Conservation (phyloP, 2,329 filamentous ascomycete genomes). For the Pseudogymnoascus sp. region DNA sequence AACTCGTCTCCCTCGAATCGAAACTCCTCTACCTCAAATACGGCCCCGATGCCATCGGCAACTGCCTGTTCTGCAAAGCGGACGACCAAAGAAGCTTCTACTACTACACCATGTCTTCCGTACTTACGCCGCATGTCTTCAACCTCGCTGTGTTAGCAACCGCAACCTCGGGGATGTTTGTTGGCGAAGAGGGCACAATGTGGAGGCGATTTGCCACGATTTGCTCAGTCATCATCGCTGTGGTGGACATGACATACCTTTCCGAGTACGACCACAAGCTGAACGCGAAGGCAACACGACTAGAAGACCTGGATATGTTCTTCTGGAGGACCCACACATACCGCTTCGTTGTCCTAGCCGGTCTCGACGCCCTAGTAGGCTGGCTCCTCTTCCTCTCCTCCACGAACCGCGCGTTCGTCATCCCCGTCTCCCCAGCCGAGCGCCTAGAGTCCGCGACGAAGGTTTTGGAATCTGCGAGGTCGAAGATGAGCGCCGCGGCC, state of each 20-base stretch:
- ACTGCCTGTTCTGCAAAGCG: constrained; percentile 75
- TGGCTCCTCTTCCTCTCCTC: constrained; percentile 64
- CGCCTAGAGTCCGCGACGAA: constrained; percentile 54
- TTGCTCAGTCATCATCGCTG: constrained; percentile 47
- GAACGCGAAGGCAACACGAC: constrained; percentile 54
- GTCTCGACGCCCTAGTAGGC: constrained; percentile 56
- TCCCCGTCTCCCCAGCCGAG: constrained; percentile 52
- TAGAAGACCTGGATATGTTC: constrained; percentile 59
- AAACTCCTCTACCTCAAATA: constrained; percentile 76
- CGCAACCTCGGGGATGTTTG: constrained; percentile 60
- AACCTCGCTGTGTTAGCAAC: constrained; percentile 67
- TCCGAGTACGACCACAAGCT: constrained; percentile 54
- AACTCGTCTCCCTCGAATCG: constrained; percentile 63
- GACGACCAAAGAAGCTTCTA: constrained; percentile 65
- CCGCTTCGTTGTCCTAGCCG: constrained; percentile 55
- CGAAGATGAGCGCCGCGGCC: constrained; percentile 62
- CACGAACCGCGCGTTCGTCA: constrained; percentile 70
- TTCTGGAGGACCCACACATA: constrained; percentile 60
- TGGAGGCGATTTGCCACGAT: constrained; percentile 69
- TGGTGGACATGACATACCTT: constrained; percentile 58
- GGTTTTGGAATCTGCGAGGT: constrained; percentile 49
- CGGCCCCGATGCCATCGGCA: constrained; percentile 63
- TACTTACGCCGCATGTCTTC: constrained; percentile 68
- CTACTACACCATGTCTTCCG: constrained; percentile 67
- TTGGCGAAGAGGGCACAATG: constrained; percentile 51